Conservation (phyloP, 345 rosid species). For the Carallia brachiata region DNA sequence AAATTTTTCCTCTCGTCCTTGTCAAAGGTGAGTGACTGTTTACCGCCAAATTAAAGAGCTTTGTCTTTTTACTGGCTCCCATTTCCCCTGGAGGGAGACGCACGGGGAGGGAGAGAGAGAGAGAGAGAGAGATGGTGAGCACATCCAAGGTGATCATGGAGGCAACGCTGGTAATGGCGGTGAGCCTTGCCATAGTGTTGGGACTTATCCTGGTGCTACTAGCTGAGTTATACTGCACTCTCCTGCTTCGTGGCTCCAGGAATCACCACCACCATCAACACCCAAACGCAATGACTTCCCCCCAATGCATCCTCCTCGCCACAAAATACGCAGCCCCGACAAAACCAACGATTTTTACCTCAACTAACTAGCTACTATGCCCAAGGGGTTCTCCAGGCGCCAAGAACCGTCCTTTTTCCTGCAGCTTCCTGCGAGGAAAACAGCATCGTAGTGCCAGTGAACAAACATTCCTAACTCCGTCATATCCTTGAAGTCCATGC, state of each 20-base stretch:
- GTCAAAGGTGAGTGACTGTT: conserved; percentile 28
- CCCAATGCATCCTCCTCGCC: conserved; percentile 16
- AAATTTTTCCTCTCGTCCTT: conserved; percentile 5
- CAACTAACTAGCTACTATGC: conserved; percentile 48
- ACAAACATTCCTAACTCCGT: conserved; percentile 16
- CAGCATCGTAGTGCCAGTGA: conserved; percentile 5
- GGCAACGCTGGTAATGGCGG: conserved; percentile 79
- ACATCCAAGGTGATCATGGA: conserved; percentile 72
- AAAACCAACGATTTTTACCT: conserved; percentile 14
- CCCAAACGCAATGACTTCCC: conserved; percentile 12
- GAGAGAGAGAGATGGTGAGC: conserved; percentile 46
- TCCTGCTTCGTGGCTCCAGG: conserved; percentile 48
- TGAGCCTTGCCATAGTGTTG: conserved; percentile 64
- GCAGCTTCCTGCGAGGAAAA: conserved; percentile 21
- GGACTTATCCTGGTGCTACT: conserved; percentile 54
- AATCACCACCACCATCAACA: conserved; percentile 18
- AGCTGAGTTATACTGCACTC: conserved; percentile 77
- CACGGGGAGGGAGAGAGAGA: background rate
- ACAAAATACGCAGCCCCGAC: conserved; percentile 19
- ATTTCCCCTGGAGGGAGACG: conserved; percentile 27
- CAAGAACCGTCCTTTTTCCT: conserved; percentile 53
- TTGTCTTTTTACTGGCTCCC: conserved; percentile 5
- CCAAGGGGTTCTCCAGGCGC: conserved; percentile 67
- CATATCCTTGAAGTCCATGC: conserved; percentile 22
- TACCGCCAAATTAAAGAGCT: conserved; percentile 41